A percentile compares a stretch with the other conserved stretches of the same genome.
Conservation (phyloP, 2,329 filamentous ascomycete genomes). For the Venturia nashicola region DNA sequence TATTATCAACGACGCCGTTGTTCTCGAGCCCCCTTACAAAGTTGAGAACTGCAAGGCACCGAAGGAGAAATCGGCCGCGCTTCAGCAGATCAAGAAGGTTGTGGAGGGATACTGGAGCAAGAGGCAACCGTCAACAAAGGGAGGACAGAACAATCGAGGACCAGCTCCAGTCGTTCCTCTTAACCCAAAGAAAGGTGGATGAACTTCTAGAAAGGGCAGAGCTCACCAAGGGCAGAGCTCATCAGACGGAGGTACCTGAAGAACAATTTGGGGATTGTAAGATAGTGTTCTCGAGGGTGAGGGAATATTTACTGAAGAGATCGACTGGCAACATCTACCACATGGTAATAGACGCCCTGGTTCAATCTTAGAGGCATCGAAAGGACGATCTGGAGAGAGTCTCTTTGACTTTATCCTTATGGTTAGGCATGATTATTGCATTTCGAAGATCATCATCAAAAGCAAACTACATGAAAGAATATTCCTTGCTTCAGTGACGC, state of each 20-base stretch:
- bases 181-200: not conserved
- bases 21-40: constrained; percentile 46
- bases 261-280: not conserved
- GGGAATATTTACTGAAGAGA: not conserved
- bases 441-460: not conserved
- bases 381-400: not conserved
- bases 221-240: not conserved
- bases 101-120: constrained; percentile 32
- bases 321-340: not conserved
- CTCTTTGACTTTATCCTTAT: not conserved
- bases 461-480: not conserved
- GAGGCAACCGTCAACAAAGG: constrained; percentile 18
- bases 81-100: constrained; percentile 32
- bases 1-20: constrained; percentile 47
- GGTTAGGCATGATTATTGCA: not conserved
- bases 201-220: not conserved
- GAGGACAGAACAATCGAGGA: not conserved
- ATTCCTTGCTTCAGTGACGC: not conserved
- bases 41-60: constrained; percentile 40
- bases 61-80: constrained; percentile 28
- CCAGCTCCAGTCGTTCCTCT: not conserved
- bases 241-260: not conserved
- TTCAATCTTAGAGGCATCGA: not conserved
- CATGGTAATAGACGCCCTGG: not conserved
- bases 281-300: not conserved